Evolutionary conservation across 306 rosid species (phyloP), one percentile per base, ranked within the genome.

Genomic region (Corylus americana): DNA sequence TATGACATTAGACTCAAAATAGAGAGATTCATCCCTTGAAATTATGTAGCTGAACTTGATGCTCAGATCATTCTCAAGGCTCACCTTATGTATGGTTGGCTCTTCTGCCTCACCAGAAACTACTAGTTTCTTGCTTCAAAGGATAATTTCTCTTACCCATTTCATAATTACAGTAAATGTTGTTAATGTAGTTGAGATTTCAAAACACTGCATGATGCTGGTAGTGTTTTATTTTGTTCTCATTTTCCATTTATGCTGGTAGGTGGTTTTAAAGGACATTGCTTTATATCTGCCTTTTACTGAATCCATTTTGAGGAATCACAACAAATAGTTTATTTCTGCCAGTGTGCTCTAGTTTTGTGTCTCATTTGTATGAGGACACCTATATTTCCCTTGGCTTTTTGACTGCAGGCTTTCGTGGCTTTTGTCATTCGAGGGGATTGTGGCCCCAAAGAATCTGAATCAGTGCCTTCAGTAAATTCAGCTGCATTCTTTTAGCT

Each of bases 91-190:
- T 57, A 47, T 61, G 17, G 63, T 55, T 53, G 51, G 29, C 20
- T 82, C 44, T 75, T 74, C 47, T 74, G 70, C 53, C 47, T 71
- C 77, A 73, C 70, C 48, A 76, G 59, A 70, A 57, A 50, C 69
- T 47, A 50, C 69, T 47, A 14, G 44, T 37, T 76, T 77, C 18
- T 74, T 77, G 58, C 68, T 76, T 18, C 27, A 67, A 67, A 18
- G 48, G 14, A 67, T 3, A 48, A 22, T 42, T 82, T 72, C 63
- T 18, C 57, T 37, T 31, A 22, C 8, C 8, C n/a, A 0, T 54
- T 57, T 78, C 49, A 44, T 42, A 37, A 9, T 39, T 55, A 25
- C 57, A 27, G 18, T n/a, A 49, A 31, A 42, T 70, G 77, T 55
- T 31, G 57, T 47, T 51, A 37, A 16, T 74, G 77, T 53, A 42